Percentiles rank a stretch among this genome's conserved stretches.
These are phyloP conservation scores for Aphanomyces invadans DNA, from an alignment of 352 stramenopile genomes.

Conservation along the genomic window DNA sequence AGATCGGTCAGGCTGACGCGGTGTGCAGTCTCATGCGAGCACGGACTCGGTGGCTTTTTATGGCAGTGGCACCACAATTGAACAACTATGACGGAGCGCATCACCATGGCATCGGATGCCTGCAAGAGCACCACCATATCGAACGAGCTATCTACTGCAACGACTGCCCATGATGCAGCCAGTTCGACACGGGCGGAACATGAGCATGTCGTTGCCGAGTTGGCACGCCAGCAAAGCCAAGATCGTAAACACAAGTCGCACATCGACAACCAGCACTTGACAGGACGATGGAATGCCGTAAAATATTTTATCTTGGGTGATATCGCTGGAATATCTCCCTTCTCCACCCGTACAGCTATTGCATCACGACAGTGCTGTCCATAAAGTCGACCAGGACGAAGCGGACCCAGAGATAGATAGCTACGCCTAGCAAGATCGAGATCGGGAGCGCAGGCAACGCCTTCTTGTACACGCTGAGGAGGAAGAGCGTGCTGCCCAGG, in stretches of 20 bases:
- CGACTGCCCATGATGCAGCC: no score
- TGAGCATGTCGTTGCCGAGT: background rate
- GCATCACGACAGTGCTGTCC: constrained; percentile 29
- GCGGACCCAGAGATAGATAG: constrained; percentile 77
- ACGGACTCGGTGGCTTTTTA: no score
- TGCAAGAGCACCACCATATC: no score
- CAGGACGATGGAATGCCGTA: constrained; percentile 11
- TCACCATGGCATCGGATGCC: no score
- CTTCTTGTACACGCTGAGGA: constrained; percentile 92
- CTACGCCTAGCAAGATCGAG: constrained; percentile 71
- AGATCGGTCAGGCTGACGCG: no score
- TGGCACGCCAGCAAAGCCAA: background rate
- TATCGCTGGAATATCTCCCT: no score
- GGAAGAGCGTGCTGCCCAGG: constrained; percentile 90
- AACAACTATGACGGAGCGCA: no score
- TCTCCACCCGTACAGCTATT: background rate
- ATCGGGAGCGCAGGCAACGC: constrained; percentile 97
- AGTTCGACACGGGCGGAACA: no score
- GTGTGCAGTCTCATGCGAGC: no score
- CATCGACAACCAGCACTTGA: background rate
- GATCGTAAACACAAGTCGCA: background rate
- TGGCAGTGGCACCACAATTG: no score
- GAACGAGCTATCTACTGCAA: no score
- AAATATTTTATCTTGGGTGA: background rate
- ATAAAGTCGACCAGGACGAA: constrained; percentile 62